Percentiles rank a stretch among this genome's conserved stretches.
phyloP scores from a whole-genome alignment of 2,329 filamentous ascomycete species.

The Sordariomycetes sp. region DNA sequence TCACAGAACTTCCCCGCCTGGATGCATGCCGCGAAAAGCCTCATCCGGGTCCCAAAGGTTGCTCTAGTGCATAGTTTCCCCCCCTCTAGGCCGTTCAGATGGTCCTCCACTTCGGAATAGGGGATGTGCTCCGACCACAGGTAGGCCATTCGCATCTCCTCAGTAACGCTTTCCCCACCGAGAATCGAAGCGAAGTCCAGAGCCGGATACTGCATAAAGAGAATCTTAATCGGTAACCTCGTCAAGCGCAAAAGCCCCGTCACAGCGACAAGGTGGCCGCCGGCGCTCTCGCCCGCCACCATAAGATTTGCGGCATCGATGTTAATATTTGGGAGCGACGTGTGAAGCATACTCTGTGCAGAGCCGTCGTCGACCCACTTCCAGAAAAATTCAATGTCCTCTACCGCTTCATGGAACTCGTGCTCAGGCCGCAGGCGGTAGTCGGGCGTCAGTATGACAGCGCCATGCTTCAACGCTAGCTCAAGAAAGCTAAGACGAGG shows the following conservation, averaged over 20 bases:
- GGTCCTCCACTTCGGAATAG: neutral
- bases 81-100: neutral
- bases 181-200: neutral
- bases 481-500: neutral
- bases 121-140: neutral
- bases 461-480: neutral
- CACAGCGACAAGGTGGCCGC: neutral
- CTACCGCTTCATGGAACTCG: neutral
- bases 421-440: slow-evolving; percentile 2
- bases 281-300: neutral
- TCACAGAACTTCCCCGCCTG: slow-evolving; percentile 1
- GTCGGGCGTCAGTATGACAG: slow-evolving; percentile 1
- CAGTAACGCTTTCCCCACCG: neutral
- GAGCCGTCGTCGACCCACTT: slow-evolving; percentile 1
- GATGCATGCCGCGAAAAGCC: neutral
- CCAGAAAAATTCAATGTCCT: neutral
- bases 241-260: neutral
- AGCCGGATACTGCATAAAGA: slow-evolving; percentile 1
- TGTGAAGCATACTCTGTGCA: neutral
- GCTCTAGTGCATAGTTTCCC: neutral
- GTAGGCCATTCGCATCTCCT: neutral
- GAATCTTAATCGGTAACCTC: neutral
- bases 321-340: neutral
- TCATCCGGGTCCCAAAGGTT: neutral
- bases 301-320: neutral